Conservation (phyloP, 305 asterid species). For the Fraxinus platypoda region DNA sequence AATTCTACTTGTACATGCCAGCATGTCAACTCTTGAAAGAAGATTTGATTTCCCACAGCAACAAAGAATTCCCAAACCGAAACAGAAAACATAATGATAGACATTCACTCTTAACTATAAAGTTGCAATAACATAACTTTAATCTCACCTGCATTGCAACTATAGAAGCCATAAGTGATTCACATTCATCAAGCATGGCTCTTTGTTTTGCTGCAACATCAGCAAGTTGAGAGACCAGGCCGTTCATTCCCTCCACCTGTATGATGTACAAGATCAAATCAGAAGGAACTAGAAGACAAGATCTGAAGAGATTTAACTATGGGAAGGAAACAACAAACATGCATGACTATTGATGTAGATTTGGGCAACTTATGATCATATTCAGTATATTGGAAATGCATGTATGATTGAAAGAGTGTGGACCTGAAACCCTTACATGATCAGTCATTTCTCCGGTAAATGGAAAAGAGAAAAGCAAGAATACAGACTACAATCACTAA, state of each 20-base stretch:
- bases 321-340: not conserved
- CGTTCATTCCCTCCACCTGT: conserved; percentile 71
- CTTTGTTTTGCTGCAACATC: conserved; percentile 70
- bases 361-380: conserved; percentile 9
- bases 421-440: not conserved
- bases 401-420: not conserved
- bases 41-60: not conserved
- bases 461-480: not conserved
- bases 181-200: conserved; percentile 79
- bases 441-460: not conserved
- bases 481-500: not conserved
- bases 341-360: not conserved
- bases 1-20: not conserved
- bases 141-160: conserved; percentile 71
- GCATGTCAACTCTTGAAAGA: not conserved
- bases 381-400: not conserved
- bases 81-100: not conserved
- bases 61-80: not conserved
- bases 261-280: not conserved
- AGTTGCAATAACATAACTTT: not conserved
- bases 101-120: not conserved
- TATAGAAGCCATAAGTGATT: conserved; percentile 55
- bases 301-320: not conserved
- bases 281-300: not conserved
- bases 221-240: conserved; percentile 71